phyloP scores from a whole-genome alignment of 176 grass and related monocot species.

The Echinochloa phyllopogon region DNA sequence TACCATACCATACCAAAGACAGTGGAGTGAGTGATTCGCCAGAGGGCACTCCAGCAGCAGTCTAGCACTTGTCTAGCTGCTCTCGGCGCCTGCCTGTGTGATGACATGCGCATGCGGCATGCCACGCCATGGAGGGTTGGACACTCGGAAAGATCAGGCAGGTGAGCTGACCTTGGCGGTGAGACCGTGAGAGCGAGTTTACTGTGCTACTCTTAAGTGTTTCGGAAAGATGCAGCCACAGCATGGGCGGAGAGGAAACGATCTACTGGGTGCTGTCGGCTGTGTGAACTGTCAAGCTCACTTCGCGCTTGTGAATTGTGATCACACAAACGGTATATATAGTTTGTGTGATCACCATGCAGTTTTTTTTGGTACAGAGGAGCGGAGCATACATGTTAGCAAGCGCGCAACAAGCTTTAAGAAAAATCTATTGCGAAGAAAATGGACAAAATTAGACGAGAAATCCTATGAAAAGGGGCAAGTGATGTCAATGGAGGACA shows the following conservation, averaged over 20 bases:
- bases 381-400: neutral
- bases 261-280: conserved; percentile 8
- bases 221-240: conserved; percentile 40
- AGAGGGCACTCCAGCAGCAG: neutral
- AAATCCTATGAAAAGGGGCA: too few species aligned
- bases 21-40: too few species aligned
- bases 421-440: too few species aligned
- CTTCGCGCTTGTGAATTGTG: neutral
- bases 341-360: neutral
- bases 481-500: too few species aligned
- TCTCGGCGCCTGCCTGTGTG: neutral
- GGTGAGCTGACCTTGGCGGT: neutral
- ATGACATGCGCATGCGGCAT: conserved; percentile 26
- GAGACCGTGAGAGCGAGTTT: conserved; percentile 24
- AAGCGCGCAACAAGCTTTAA: too few species aligned
- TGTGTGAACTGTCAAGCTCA: neutral
- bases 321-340: too few species aligned
- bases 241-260: conserved; percentile 7
- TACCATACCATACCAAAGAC: neutral
- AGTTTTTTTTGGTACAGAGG: neutral
- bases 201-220: neutral
- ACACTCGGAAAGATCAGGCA: neutral
- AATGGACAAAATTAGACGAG: too few species aligned
- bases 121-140: neutral
- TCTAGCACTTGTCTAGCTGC: too few species aligned